These are phyloP conservation scores for Calonectria hongkongensis DNA, from an alignment of 2,329 filamentous ascomycete genomes.

Conservation along the genomic window DNA sequence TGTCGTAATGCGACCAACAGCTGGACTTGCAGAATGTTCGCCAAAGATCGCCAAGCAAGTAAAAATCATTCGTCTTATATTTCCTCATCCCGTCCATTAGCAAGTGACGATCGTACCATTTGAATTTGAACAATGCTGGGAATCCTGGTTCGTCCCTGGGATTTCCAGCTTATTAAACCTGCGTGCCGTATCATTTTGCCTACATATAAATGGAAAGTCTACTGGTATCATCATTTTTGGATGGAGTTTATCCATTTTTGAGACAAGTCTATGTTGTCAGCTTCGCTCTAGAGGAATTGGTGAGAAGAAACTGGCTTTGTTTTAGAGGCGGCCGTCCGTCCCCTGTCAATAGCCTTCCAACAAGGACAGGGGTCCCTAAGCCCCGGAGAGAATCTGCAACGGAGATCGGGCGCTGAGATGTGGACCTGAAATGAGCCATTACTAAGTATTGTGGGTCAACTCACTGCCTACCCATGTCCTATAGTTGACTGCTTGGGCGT, in stretches of 20 bases:
- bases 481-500: no score
- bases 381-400: constrained; percentile 3
- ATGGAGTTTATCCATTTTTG: no score
- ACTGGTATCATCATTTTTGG: no score
- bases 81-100: background rate
- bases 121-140: background rate
- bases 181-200: no score
- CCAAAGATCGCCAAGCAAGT: no score
- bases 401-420: background rate
- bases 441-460: background rate
- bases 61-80: background rate
- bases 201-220: no score
- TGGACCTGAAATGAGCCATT: background rate
- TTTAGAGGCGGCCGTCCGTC: no score
- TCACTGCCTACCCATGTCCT: background rate
- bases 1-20: background rate
- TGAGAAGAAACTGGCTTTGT: no score
- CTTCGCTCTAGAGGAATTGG: no score
- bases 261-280: no score
- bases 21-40: background rate
- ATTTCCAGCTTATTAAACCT: background rate
- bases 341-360: background rate
- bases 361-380: background rate
- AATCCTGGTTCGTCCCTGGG: background rate
- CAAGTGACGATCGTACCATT: background rate